A percentile compares a stretch with the other conserved stretches of the same genome.
Conservation (phyloP, 495 filamentous ascomycete genomes). For the Tuber microsphaerosporum region DNA sequence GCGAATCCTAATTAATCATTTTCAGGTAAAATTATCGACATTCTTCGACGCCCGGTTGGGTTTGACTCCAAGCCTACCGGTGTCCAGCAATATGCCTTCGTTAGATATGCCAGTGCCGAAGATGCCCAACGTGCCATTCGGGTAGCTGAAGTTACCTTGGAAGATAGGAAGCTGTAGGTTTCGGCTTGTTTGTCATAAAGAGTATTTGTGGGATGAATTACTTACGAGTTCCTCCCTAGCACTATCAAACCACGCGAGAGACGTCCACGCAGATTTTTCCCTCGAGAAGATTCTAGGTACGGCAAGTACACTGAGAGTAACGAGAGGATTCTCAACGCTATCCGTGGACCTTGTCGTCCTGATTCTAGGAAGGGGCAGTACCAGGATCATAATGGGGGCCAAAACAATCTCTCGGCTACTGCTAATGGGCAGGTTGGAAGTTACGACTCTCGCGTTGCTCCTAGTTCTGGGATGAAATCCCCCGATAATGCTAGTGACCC, state of each 20-base stretch:
- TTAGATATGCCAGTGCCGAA: slow-evolving; percentile 33
- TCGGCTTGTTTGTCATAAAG: not conserved
- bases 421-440: not conserved
- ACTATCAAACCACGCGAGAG: slow-evolving; percentile 39
- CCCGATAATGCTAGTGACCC: slow-evolving; percentile 2
- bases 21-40: slow-evolving; percentile 27
- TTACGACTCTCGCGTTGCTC: not conserved
- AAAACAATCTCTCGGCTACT: not conserved
- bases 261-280: slow-evolving; percentile 6
- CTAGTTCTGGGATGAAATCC: not conserved
- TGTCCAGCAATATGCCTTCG: slow-evolving; percentile 39
- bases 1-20: not conserved
- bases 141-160: slow-evolving; percentile 32
- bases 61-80: slow-evolving; percentile 26
- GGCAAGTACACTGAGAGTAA: not conserved
- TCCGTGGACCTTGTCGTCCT: not conserved
- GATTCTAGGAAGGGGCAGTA: not conserved
- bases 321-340: not conserved
- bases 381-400: not conserved
- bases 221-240: slow-evolving; percentile 15
- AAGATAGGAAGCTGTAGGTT: slow-evolving; percentile 36
- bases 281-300: not conserved
- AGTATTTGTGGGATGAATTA: not conserved
- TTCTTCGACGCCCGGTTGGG: slow-evolving; percentile 36
- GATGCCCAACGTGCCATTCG: slow-evolving; percentile 37